Evolutionary conservation across 495 filamentous ascomycete genomes (phyloP).

Genomic region (Trichoderma asperelloides): DNA sequence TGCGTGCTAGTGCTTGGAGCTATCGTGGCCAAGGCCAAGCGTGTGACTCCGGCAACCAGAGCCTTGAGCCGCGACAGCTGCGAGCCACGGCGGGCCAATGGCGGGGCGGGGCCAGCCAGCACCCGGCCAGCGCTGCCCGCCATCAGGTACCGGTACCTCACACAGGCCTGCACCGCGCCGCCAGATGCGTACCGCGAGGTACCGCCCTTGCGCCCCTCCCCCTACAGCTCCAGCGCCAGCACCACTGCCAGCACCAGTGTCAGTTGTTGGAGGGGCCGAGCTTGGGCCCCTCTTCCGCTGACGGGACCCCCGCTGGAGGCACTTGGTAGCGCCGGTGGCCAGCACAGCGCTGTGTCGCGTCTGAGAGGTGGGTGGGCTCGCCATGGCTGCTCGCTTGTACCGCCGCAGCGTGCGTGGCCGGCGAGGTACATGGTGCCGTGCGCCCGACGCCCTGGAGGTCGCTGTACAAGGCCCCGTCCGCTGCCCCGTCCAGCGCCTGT

Average conservation of each 20-base stretch:
- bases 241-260: background rate
- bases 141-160: background rate
- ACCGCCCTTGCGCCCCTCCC: background rate
- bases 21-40: background rate
- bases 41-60: slow-evolving; percentile 6
- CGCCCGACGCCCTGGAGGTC: no score
- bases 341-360: slow-evolving; percentile 4
- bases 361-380: background rate
- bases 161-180: background rate
- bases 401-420: background rate
- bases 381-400: background rate
- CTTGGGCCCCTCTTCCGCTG: slow-evolving; percentile 4
- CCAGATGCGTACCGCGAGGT: background rate
- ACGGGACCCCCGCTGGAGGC: slow-evolving; percentile 7
- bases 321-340: background rate
- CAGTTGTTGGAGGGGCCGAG: background rate
- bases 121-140: background rate
- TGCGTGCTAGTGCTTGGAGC: background rate
- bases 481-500: background rate
- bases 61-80: slow-evolving; percentile 7
- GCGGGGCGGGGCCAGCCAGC: background rate
- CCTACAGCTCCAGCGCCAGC: background rate
- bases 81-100: slow-evolving; percentile 3
- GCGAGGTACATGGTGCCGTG: background rate
- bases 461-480: background rate